Evolutionary conservation across 2,329 filamentous ascomycete genomes (phyloP).

Genomic region (Colletotrichum shisoi): DNA sequence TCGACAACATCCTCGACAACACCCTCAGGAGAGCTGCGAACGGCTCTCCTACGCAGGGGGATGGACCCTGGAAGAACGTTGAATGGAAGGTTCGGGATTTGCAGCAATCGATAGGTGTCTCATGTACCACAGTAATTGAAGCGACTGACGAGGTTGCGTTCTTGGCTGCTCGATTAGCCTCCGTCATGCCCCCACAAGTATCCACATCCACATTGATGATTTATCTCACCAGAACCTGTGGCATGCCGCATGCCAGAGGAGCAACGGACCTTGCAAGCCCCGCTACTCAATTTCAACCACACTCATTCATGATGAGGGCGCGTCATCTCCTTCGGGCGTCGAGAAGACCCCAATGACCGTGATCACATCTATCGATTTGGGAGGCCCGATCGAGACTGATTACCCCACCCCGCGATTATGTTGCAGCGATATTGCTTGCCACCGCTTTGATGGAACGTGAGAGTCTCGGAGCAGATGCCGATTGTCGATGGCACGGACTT

Average conservation of each 20-base stretch:
- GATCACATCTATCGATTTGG: neutral
- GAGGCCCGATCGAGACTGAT: too few species aligned
- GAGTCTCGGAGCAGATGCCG: neutral
- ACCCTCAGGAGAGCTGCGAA: neutral
- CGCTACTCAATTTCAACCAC: neutral
- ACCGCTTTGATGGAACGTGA: neutral
- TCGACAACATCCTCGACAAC: neutral
- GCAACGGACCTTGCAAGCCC: neutral
- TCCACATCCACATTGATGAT: too few species aligned
- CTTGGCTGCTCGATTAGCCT: neutral
- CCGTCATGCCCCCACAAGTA: neutral
- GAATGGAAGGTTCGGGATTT: neutral
- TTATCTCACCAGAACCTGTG: neutral
- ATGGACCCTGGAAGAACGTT: neutral
- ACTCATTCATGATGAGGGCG: neutral
- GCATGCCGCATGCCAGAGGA: too few species aligned
- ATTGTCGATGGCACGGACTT: constrained; percentile 26
- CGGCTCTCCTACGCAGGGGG: neutral
- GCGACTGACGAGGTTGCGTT: neutral
- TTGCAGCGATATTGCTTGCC: constrained; percentile 1
- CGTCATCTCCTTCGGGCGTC: too few species aligned
- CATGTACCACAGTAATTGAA: neutral
- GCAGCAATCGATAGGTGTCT: neutral
- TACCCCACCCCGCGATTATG: too few species aligned
- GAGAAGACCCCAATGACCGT: too few species aligned